Evolutionary conservation across 805 yeast species (phyloP).

Genomic region (Nakazawaea laoshanensis): DNA sequence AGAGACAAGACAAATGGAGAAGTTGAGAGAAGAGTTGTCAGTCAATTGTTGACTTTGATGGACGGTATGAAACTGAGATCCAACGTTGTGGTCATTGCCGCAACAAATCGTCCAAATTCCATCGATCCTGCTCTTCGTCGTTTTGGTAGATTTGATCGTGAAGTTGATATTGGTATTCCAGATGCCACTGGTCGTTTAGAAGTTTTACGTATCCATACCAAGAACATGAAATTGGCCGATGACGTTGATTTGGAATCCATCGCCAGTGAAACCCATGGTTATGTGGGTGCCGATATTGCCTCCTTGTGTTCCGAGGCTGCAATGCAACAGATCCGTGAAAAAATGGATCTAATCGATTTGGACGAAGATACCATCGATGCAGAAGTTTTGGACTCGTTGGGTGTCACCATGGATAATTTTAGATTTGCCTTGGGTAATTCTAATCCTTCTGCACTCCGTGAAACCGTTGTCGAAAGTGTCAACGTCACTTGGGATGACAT

Average conservation of each 20-base stretch:
- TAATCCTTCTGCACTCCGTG: slow-evolving; percentile 98
- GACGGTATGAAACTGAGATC: slow-evolving; percentile 99
- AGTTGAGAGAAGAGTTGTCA: slow-evolving; percentile 98
- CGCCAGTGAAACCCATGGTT: slow-evolving; percentile 98
- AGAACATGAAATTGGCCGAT: slow-evolving; percentile 93
- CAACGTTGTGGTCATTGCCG: slow-evolving; percentile 96
- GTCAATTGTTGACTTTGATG: slow-evolving; percentile 95
- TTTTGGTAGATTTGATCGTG: slow-evolving; percentile 81
- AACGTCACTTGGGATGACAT: slow-evolving; percentile 99
- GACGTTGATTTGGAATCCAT: slow-evolving; percentile 94
- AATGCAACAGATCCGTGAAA: slow-evolving; percentile 99
- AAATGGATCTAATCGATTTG: slow-evolving; percentile 94
- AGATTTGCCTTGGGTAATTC: slow-evolving; percentile 96
- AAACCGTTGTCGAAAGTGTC: slow-evolving; percentile 97
- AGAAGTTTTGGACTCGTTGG: slow-evolving; percentile 89
- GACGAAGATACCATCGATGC: slow-evolving; percentile 97
- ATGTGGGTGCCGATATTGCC: slow-evolving; percentile 98
- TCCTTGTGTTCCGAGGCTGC: slow-evolving; percentile 99
- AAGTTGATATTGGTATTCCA: slow-evolving; percentile 86
- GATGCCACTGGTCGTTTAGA: slow-evolving; percentile 98
- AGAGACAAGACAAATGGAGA: slow-evolving; percentile 99
- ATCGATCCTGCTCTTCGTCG: slow-evolving; percentile 82
- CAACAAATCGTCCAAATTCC: slow-evolving; percentile 84
- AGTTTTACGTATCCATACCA: slow-evolving; percentile 94
- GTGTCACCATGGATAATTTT: slow-evolving; percentile 98